These are phyloP conservation scores for Pseudopyricularia cyperi DNA, from an alignment of 2,329 filamentous ascomycete species.

Conservation along the genomic window DNA sequence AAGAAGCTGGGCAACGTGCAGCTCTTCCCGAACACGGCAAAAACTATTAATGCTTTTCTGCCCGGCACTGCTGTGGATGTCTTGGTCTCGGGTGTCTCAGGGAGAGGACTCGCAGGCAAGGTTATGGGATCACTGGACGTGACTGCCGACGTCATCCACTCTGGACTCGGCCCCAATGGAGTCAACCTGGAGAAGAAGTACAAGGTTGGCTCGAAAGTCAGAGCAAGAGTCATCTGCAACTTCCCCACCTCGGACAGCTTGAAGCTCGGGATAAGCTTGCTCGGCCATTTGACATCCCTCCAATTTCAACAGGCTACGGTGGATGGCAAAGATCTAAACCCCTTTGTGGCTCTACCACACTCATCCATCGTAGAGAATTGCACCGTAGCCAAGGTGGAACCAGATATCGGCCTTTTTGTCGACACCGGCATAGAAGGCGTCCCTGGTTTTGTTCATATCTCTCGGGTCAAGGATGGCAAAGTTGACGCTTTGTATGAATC, in stretches of 20 bases:
- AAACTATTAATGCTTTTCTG: slow-evolving; percentile 78
- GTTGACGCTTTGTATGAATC: slow-evolving; percentile 69
- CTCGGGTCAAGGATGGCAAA: slow-evolving; percentile 78
- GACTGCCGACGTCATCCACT: slow-evolving; percentile 83
- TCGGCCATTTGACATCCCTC: slow-evolving; percentile 70
- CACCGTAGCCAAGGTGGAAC: slow-evolving; percentile 67
- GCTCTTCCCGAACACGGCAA: slow-evolving; percentile 58
- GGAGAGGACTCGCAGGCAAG: slow-evolving; percentile 72
- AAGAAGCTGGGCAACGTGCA: slow-evolving; percentile 55
- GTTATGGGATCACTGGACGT: slow-evolving; percentile 85
- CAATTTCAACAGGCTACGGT: slow-evolving; percentile 27
- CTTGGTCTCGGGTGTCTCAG: slow-evolving; percentile 62
- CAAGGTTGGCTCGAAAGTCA: slow-evolving; percentile 73
- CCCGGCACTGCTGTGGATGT: slow-evolving; percentile 86
- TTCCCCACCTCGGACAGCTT: slow-evolving; percentile 67
- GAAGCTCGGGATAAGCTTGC: slow-evolving; percentile 76
- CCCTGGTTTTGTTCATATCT: slow-evolving; percentile 89
- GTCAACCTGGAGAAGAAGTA: slow-evolving; percentile 64
- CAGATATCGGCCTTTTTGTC: slow-evolving; percentile 69
- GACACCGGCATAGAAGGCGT: slow-evolving; percentile 55
- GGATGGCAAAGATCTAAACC: slow-evolving; percentile 18
- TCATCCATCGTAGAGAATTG: slow-evolving; percentile 69
- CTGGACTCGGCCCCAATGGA: slow-evolving; percentile 57
- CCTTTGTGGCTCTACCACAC: slow-evolving; percentile 49
- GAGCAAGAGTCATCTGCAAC: slow-evolving; percentile 76